A percentile compares a stretch with the other conserved stretches of the same genome.
phyloP scores from a whole-genome alignment of 139 green algal genomes.

The Chlamydomonas sphaeroides region DNA sequence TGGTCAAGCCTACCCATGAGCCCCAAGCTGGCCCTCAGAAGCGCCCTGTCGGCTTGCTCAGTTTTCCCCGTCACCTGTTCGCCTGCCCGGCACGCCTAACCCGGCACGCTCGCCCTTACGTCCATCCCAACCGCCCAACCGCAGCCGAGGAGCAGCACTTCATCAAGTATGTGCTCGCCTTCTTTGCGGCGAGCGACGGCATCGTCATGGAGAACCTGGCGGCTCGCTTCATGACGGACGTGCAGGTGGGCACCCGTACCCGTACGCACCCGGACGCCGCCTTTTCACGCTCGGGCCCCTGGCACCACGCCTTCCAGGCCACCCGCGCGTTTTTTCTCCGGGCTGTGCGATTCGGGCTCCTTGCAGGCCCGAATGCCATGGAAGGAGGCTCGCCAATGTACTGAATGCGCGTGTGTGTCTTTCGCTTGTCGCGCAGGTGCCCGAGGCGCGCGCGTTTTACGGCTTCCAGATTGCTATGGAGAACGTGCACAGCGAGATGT shows the following conservation, averaged over 20 bases:
- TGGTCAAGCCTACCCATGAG: no score
- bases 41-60: no score
- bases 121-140: background rate
- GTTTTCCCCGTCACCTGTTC: background rate
- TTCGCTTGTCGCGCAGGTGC: no score
- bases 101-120: background rate
- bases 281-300: no score
- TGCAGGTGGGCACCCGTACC: conserved; percentile 83
- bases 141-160: conserved; percentile 89
- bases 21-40: no score
- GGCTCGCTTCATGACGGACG: conserved; percentile 93
- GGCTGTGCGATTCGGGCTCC: no score
- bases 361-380: no score
- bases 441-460: conserved; percentile 96
- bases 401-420: no score
- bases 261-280: no score
- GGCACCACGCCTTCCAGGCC: no score
- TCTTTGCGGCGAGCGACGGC: conserved; percentile 97
- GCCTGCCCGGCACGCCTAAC: background rate
- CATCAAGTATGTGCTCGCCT: conserved; percentile 96
- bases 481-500: conserved; percentile 99
- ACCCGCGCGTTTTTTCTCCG: no score
- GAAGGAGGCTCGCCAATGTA: no score
- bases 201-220: conserved; percentile 99
- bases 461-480: conserved; percentile 99